A percentile compares a stretch with the other conserved stretches of the same genome.
Evolutionary conservation across 75 land plant species (phyloP).

Genomic region (Azolla pinnata): DNA sequence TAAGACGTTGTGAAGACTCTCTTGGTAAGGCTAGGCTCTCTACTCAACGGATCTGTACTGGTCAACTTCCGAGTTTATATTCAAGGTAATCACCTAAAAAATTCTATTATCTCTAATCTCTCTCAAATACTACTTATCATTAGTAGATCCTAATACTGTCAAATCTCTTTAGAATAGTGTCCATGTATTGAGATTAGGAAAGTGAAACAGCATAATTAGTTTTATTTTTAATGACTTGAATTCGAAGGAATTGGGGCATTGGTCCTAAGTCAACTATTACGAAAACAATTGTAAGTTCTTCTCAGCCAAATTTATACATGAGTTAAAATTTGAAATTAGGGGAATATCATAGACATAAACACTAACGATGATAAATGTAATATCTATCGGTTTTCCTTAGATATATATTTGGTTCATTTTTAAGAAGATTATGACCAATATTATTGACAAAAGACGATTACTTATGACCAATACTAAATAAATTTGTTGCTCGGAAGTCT

Average conservation of each 20-base stretch:
- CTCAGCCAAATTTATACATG: background rate
- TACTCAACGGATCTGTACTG: no score
- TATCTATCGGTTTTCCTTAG: background rate
- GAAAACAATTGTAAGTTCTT: background rate
- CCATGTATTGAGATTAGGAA: background rate
- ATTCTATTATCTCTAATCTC: no score
- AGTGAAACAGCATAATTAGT: background rate
- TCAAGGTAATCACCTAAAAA: no score
- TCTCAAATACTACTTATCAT: no score
- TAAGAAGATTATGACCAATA: background rate
- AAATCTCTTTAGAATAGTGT: background rate
- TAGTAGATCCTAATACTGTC: no score
- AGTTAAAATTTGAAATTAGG: background rate
- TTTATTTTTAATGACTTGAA: background rate
- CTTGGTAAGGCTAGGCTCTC: no score
- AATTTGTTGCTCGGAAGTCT: no score
- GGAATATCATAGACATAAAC: conserved; percentile 1
- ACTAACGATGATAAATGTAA: background rate
- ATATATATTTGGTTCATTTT: conserved; percentile 6
- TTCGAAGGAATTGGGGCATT: background rate
- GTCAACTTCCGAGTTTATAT: no score
- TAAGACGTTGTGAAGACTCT: no score
- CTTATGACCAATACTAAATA: no score
- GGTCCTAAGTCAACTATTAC: background rate
- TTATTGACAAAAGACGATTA: background rate